Base-by-base conservation (phyloP, 2,329 filamentous ascomycete species). In the Penicillium sp. region DNA sequence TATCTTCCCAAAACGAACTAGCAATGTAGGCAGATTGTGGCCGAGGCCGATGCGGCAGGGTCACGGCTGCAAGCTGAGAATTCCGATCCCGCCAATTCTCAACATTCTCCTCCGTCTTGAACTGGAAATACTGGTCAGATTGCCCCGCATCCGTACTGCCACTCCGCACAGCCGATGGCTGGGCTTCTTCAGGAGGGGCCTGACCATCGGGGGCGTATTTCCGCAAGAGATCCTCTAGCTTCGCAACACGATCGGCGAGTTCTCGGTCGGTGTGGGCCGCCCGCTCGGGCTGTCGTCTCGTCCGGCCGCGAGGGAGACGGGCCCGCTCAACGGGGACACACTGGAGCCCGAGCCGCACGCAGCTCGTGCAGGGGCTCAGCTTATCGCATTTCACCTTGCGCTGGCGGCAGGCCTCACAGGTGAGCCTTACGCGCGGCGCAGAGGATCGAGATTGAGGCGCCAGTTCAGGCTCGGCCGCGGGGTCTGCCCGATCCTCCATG, bases 381-480 rank as follows among this genome's bases (percentile, higher is more conserved):
- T 70, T 70, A 53, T 69, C 67, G 40, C 67, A 71, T 53, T 63
- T 69, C 9, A 69, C 65, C 44, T 70, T 70, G 40, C 67, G 68
- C 45, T 63, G 61, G 24, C 58, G 65, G 50, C 65, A 69, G 24
- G 58, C 55, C 47, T 69, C 65, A 28, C 68, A 71, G 48, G 60
- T 66, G 3, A 70, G 55, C 20, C 63, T 57, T 5, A 67, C 64
- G 22, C 44, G 55, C 24, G 59, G 60, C 5, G 60, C 60, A 11
- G 56, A 55, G 2, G 55, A 51, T 36, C 58, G 56, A 22, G 51
- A 42, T 31, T 49, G 45, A n/a, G 55, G 8, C 40, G 46, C 35
- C 33, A 41, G 48, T 38, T 57, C 52, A 31, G 44, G 16, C 40
- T 51, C 43, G 45, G 22, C 45, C 27, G 47, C 35, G 39, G 33